These are phyloP conservation scores for Acer yangbiense DNA, from an alignment of 345 rosid species.

Conservation along the genomic window DNA sequence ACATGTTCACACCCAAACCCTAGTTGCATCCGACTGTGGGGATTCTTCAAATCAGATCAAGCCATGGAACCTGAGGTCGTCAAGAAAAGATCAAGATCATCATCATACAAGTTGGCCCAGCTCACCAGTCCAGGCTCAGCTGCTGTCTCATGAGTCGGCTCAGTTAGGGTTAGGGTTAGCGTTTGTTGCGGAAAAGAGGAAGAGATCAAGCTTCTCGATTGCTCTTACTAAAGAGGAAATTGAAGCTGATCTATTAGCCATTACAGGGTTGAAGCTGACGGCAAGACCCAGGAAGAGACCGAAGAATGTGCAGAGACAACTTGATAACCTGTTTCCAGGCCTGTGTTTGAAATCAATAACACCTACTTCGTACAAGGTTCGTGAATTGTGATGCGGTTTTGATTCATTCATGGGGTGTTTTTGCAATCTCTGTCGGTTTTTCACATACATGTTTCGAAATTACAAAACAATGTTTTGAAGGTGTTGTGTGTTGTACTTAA, in stretches of 20 bases:
- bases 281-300: neutral
- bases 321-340: constrained; percentile 5
- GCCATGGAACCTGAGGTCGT: neutral
- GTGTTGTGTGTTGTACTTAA: too few relatives aligned
- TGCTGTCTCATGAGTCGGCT: neutral
- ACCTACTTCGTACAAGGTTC: neutral
- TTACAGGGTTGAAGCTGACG: neutral
- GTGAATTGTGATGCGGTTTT: neutral
- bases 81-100: neutral
- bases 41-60: neutral
- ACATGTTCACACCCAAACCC: neutral
- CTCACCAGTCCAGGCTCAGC: neutral
- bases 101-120: neutral
- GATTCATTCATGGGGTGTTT: neutral
- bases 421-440: too few relatives aligned
- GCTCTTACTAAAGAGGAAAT: neutral
- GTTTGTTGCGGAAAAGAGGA: neutral
- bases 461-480: too few relatives aligned
- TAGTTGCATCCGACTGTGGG: neutral
- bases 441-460: too few relatives aligned
- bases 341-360: neutral
- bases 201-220: neutral
- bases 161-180: neutral
- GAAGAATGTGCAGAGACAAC: neutral
- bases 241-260: neutral